phyloP scores from a whole-genome alignment of 805 yeast genomes.

The Hanseniaspora opuntiae region DNA sequence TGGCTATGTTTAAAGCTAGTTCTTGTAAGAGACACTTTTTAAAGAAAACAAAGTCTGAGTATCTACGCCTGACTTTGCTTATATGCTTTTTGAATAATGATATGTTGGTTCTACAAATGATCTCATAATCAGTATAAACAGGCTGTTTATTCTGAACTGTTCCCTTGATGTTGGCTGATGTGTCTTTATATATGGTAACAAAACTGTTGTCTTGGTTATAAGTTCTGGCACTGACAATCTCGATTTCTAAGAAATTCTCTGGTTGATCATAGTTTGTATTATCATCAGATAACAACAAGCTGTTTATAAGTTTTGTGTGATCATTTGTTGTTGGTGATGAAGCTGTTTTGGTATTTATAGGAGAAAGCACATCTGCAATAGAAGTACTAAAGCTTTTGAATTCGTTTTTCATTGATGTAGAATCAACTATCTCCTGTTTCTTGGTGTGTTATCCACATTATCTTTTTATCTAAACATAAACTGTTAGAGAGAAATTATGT shows the following conservation, averaged over 20 bases:
- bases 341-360: background rate
- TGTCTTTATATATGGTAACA: background rate
- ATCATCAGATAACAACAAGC: constrained; percentile 5
- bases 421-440: too few species aligned
- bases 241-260: constrained; percentile 84
- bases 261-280: constrained; percentile 62
- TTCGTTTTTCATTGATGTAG: constrained; percentile 4
- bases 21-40: constrained; percentile 63
- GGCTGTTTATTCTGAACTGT: constrained; percentile 19
- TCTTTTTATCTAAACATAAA: too few species aligned
- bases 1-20: constrained; percentile 29
- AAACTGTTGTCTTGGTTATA: constrained; percentile 16
- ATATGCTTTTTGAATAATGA: constrained; percentile 63
- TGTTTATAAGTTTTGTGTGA: constrained; percentile 1
- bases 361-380: constrained; percentile 2
- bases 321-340: background rate
- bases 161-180: background rate
- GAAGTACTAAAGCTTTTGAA: constrained; percentile 11
- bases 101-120: constrained; percentile 77
- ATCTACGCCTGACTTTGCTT: constrained; percentile 68
- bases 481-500: too few species aligned
- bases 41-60: constrained; percentile 78
- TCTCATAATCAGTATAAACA: constrained; percentile 82
- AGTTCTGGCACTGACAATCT: constrained; percentile 37
- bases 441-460: too few species aligned